These are phyloP conservation scores for Penicillium longicatenatum DNA, from an alignment of 495 filamentous ascomycete species.

Conservation along the genomic window DNA sequence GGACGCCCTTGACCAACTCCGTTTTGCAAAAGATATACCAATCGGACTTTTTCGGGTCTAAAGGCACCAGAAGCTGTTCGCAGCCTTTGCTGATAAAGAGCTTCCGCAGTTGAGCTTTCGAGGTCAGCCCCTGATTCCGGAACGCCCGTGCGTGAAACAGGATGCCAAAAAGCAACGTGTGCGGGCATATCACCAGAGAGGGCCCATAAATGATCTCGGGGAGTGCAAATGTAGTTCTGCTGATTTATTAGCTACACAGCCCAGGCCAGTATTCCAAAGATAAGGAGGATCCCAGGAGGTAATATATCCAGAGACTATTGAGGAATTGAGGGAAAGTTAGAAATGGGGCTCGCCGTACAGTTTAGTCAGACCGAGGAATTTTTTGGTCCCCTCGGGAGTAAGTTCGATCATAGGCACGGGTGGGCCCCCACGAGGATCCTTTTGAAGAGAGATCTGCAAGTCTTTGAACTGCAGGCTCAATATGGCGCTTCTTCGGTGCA, in stretches of 20 bases:
- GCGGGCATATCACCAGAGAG: conserved; percentile 21
- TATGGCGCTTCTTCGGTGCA: conserved; percentile 21
- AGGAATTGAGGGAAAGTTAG: no score
- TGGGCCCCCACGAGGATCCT: conserved; percentile 19
- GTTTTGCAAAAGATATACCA: conserved; percentile 23
- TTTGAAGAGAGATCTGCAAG: conserved; percentile 23
- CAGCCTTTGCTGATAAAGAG: conserved; percentile 14
- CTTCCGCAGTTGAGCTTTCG: conserved; percentile 20
- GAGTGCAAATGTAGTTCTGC: conserved; percentile 17
- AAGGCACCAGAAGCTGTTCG: conserved; percentile 18
- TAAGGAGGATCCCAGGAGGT: no score
- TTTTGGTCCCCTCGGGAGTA: conserved; percentile 15
- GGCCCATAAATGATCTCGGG: conserved; percentile 19
- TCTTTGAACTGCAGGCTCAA: conserved; percentile 25
- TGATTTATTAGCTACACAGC: no score
- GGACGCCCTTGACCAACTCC: conserved; percentile 12
- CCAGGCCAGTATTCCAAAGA: no score
- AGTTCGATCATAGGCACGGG: conserved; percentile 17
- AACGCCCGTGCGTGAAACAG: conserved; percentile 20
- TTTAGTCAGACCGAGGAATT: conserved; percentile 14
- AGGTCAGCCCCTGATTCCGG: conserved; percentile 13
- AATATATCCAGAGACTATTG: no score
- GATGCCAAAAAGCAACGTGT: conserved; percentile 22
- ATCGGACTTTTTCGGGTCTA: conserved; percentile 19
- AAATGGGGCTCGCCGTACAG: conserved; percentile 8